phyloP scores from a whole-genome alignment of 2,329 filamentous ascomycete species.

The Sarocladium brachiariae region DNA sequence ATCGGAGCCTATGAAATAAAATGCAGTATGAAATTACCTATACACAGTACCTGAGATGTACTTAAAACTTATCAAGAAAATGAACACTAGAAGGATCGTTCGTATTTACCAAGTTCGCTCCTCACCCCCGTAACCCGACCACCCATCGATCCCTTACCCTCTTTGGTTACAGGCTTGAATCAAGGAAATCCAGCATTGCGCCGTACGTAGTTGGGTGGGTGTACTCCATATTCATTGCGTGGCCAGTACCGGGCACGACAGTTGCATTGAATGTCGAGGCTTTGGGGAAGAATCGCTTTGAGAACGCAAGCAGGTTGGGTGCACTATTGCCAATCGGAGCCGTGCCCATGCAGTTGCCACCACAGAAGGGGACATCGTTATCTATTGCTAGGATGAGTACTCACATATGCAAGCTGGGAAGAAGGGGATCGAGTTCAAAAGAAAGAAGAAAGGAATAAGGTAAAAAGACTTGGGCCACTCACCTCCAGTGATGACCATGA shows the following conservation, averaged over 20 bases:
- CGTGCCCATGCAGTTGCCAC: conserved; percentile 49
- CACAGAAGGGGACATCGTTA: conserved; percentile 51
- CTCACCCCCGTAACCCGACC: too few species aligned
- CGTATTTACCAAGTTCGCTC: too few species aligned
- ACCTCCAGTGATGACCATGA: conserved; percentile 53
- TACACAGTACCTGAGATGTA: too few species aligned
- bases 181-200: conserved; percentile 31
- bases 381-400: conserved; percentile 20
- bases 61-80: too few species aligned
- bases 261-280: conserved; percentile 43
- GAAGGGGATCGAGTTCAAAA: neutral
- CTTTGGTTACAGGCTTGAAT: conserved; percentile 11
- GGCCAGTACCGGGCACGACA: conserved; percentile 45
- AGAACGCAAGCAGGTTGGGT: conserved; percentile 35
- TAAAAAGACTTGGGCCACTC: conserved; percentile 13
- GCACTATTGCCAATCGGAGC: conserved; percentile 28
- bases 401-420: neutral
- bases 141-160: too few species aligned
- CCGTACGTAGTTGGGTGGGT: conserved; percentile 25
- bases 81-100: too few species aligned
- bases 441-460: neutral
- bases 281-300: conserved; percentile 34
- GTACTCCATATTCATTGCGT: conserved; percentile 43
- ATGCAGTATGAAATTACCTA: too few species aligned
- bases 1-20: too few species aligned